Conservation (phyloP, 495 filamentous ascomycete genomes). For the Eremomyces bilateralis region DNA sequence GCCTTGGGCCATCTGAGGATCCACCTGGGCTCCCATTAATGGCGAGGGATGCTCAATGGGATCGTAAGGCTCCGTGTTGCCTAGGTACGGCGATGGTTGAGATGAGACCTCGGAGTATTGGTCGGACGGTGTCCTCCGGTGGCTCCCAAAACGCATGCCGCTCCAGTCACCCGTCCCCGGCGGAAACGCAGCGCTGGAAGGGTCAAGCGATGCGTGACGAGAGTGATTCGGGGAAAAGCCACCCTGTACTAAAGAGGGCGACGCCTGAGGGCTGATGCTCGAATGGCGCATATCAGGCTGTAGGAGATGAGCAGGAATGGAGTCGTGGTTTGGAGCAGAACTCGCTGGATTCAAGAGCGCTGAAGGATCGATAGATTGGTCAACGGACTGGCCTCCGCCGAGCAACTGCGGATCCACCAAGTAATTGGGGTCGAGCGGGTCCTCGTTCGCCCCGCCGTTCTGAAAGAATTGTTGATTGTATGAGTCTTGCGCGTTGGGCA, state of each 20-base stretch:
- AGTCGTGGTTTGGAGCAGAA: conserved; percentile 46
- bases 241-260: conserved; percentile 31
- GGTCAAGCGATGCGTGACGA: conserved; percentile 59
- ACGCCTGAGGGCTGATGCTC: conserved; percentile 21
- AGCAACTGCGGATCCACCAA: conserved; percentile 13
- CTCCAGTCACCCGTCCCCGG: conserved; percentile 43
- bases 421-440: conserved; percentile 17
- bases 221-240: conserved; percentile 44
- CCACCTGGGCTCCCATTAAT: conserved; percentile 49
- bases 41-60: conserved; percentile 56
- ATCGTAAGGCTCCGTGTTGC: conserved; percentile 63
- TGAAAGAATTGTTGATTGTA: conserved; percentile 9
- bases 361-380: conserved; percentile 35
- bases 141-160: conserved; percentile 48
- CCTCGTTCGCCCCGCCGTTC: conserved; percentile 8
- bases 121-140: conserved; percentile 72
- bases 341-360: conserved; percentile 38
- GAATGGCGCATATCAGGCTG: conserved; percentile 29
- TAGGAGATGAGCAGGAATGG: conserved; percentile 49
- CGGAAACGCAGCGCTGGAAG: conserved; percentile 48
- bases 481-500: conserved; percentile 10
- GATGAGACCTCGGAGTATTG: conserved; percentile 65
- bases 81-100: conserved; percentile 63
- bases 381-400: conserved; percentile 8
- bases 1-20: conserved; percentile 51